Percentiles rank a stretch among this genome's conserved stretches.
phyloP scores from a whole-genome alignment of 164 flowering plant species.

The Stephania japonica region DNA sequence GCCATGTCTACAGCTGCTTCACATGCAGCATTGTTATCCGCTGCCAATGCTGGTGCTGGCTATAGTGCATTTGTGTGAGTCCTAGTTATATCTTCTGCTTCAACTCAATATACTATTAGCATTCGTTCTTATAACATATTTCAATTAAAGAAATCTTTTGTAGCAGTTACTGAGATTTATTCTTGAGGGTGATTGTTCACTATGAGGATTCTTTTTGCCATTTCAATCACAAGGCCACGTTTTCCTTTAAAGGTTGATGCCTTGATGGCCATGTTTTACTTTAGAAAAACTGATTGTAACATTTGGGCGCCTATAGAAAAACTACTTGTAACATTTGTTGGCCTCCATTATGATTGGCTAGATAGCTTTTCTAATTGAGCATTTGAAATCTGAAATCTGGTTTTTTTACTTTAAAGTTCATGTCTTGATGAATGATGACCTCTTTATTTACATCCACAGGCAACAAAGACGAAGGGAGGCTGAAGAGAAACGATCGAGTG shows the following conservation, averaged over 20 bases:
- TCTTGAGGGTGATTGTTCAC: not conserved
- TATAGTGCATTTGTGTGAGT: constrained; percentile 76
- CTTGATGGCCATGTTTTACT: too few species aligned
- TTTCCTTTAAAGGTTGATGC: too few species aligned
- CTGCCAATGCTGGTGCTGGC: constrained; percentile 79
- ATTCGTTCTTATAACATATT: not conserved
- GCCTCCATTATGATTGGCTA: not conserved
- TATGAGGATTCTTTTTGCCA: not conserved
- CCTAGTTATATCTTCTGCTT: not conserved
- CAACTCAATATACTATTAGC: not conserved
- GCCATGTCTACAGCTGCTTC: constrained; percentile 39
- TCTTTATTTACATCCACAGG: constrained; percentile 27
- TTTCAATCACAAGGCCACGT: not conserved
- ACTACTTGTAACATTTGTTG: not conserved
- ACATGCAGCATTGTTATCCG: constrained; percentile 57
- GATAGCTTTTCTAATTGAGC: not conserved
- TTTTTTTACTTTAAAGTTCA: not conserved
- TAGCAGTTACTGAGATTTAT: not conserved
- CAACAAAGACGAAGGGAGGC: constrained; percentile 79
- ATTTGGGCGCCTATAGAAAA: not conserved
- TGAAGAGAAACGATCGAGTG: constrained; percentile 68
- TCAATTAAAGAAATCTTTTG: not conserved
- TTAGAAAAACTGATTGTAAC: not conserved
- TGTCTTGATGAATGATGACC: not conserved
- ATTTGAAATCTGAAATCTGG: not conserved